phyloP scores from a whole-genome alignment of 2,329 filamentous ascomycete species.

The Colletotrichum agaves region DNA sequence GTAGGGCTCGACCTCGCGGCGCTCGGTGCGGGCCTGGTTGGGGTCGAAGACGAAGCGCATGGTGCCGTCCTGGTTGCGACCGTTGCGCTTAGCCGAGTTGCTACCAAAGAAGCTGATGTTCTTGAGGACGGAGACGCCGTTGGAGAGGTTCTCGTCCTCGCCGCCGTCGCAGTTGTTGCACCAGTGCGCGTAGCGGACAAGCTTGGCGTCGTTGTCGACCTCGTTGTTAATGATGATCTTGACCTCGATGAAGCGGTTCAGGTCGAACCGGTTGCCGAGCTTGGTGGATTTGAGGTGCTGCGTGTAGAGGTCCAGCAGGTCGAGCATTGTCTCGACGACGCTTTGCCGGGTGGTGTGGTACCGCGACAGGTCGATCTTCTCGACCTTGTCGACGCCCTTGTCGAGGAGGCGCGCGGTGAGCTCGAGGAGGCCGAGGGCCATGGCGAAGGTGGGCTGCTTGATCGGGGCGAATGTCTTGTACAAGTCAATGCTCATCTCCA shows the following conservation, averaged over 20 bases:
- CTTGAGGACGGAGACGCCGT: constrained; percentile 53
- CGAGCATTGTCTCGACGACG: constrained; percentile 82
- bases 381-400: constrained; percentile 61
- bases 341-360: constrained; percentile 59
- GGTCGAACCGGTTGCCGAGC: constrained; percentile 76
- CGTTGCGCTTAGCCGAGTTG: constrained; percentile 53
- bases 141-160: constrained; percentile 46
- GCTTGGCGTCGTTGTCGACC: constrained; percentile 68
- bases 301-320: constrained; percentile 91
- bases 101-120: constrained; percentile 51
- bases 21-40: constrained; percentile 78
- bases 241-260: constrained; percentile 84
- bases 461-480: constrained; percentile 94
- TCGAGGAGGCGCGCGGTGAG: constrained; percentile 77
- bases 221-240: constrained; percentile 90
- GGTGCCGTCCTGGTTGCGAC: constrained; percentile 73
- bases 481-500: constrained; percentile 85
- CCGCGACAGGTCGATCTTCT: constrained; percentile 60
- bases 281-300: constrained; percentile 81
- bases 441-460: constrained; percentile 87
- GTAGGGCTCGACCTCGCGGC: constrained; percentile 72
- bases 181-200: constrained; percentile 72
- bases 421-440: constrained; percentile 85
- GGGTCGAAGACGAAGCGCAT: constrained; percentile 91
- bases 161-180: constrained; percentile 63